Conservation (phyloP, 208 protist genomes). For the Leishmania tarentolae region DNA sequence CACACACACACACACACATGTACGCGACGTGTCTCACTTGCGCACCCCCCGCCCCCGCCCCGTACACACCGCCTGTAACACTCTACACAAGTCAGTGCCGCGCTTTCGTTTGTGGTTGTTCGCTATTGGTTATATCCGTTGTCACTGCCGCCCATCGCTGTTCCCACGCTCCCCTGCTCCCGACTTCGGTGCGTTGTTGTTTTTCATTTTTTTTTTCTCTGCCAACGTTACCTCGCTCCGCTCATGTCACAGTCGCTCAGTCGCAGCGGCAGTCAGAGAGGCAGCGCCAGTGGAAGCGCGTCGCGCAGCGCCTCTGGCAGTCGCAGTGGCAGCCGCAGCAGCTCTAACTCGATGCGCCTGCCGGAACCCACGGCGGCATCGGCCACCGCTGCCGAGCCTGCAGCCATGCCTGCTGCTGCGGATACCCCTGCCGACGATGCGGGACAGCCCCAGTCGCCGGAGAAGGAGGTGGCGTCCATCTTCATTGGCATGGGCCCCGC, state of each 20-base stretch:
- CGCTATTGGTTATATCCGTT: slow-evolving; percentile 3
- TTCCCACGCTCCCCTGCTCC: slow-evolving; percentile 9
- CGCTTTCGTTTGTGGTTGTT: slow-evolving; percentile 1
- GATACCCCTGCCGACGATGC: not conserved
- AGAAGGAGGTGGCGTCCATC: slow-evolving; percentile 40
- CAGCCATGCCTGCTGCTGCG: not conserved
- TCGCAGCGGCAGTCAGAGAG: slow-evolving; percentile 26
- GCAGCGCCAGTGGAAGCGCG: not conserved
- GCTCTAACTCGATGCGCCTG: slow-evolving; percentile 39
- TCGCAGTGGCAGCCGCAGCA: slow-evolving; percentile 28
- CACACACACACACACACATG: not conserved
- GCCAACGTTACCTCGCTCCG: not conserved
- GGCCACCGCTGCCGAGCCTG: not conserved
- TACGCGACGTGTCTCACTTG: not conserved
- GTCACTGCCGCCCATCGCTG: not conserved
- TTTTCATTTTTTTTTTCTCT: not conserved
- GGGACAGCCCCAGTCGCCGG: not conserved
- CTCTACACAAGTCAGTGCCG: not conserved
- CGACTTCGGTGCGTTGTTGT: not conserved
- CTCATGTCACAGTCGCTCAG: slow-evolving; percentile 31
- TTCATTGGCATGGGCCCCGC: slow-evolving; percentile 71
- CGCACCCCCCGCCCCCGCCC: too few species aligned
- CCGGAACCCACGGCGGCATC: slow-evolving; percentile 10
- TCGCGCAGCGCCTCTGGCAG: slow-evolving; percentile 2
- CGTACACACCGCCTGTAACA: not conserved